Evolutionary conservation across 1,284 basidiomycete species (phyloP).

Genomic region (Papiliotrema terrestris): DNA sequence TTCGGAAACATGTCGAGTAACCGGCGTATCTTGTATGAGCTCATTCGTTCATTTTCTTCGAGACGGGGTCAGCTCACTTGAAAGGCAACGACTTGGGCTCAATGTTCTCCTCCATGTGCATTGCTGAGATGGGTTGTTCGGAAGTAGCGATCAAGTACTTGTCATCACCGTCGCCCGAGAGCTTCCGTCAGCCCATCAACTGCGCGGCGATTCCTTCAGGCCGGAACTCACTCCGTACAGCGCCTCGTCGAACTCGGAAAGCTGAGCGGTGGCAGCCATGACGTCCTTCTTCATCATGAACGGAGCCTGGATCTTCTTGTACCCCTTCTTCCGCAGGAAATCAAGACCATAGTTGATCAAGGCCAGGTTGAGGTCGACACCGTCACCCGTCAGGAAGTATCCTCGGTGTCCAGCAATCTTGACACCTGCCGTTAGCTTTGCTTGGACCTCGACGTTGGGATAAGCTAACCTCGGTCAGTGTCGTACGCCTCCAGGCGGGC

Average conservation of each 20-base stretch:
- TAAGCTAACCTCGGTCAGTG: conserved; percentile 74
- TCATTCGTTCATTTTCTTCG: background rate
- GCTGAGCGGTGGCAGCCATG: conserved; percentile 96
- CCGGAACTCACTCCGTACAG: conserved; percentile 73
- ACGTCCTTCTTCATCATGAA: conserved; percentile 98
- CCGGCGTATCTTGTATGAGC: conserved; percentile 53
- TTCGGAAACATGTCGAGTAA: conserved; percentile 94
- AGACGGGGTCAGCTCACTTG: conserved; percentile 55
- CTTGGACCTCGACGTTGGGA: background rate
- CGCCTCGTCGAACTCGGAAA: conserved; percentile 97
- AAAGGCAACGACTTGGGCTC: conserved; percentile 89
- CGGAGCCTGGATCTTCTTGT: conserved; percentile 94
- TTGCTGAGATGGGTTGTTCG: conserved; percentile 95
- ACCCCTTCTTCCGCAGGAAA: conserved; percentile 76
- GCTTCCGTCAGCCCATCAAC: conserved; percentile 50
- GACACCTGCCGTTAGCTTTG: conserved; percentile 55
- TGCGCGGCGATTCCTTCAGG: background rate
- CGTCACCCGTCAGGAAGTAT: conserved; percentile 92
- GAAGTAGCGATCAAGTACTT: conserved; percentile 99
- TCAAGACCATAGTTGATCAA: conserved; percentile 93
- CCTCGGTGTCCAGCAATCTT: conserved; percentile 95
- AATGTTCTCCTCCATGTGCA: conserved; percentile 95
- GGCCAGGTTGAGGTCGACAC: conserved; percentile 95
- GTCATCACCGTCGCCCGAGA: conserved; percentile 81
- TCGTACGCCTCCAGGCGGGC: conserved; percentile 92